Percentiles rank a stretch among this genome's conserved stretches.
Conservation (phyloP, 495 filamentous ascomycete species). For the Neurospora terricola region DNA sequence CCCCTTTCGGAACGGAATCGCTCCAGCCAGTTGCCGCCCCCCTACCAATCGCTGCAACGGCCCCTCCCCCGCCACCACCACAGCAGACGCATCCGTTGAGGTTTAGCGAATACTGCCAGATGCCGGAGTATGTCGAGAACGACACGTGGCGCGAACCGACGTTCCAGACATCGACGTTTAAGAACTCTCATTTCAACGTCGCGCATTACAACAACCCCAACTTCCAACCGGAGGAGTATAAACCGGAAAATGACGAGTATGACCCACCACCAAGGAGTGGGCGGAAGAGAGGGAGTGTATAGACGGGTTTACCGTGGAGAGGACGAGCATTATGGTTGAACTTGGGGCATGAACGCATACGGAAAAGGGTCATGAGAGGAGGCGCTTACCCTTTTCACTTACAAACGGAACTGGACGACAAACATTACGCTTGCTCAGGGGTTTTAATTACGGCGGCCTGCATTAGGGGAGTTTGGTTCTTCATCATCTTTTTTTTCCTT, state of each 20-base stretch:
- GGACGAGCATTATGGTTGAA: background rate
- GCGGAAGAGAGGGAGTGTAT: conserved; percentile 32
- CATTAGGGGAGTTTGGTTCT: background rate
- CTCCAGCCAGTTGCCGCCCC: conserved; percentile 17
- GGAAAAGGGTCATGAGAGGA: background rate
- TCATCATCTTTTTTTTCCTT: background rate
- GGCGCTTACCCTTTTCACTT: background rate
- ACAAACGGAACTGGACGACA: background rate
- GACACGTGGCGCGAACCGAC: conserved; percentile 34
- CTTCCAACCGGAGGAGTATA: conserved; percentile 65
- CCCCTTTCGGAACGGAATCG: conserved; percentile 28
- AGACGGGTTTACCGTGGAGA: background rate
- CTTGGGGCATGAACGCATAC: background rate
- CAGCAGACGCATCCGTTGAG: conserved; percentile 28
- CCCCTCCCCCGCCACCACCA: conserved; percentile 20
- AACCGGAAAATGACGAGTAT: conserved; percentile 31
- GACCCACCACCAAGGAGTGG: conserved; percentile 16
- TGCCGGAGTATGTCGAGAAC: conserved; percentile 29
- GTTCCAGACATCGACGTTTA: conserved; percentile 44
- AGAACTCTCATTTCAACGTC: conserved; percentile 64
- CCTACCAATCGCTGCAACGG: conserved; percentile 16
- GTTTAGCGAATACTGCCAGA: conserved; percentile 37
- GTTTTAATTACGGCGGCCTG: background rate
- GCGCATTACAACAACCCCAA: conserved; percentile 78
- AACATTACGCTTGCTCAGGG: background rate